Conservation (phyloP, 108 stramenopile genomes). For the Nannochloropsis salina region DNA sequence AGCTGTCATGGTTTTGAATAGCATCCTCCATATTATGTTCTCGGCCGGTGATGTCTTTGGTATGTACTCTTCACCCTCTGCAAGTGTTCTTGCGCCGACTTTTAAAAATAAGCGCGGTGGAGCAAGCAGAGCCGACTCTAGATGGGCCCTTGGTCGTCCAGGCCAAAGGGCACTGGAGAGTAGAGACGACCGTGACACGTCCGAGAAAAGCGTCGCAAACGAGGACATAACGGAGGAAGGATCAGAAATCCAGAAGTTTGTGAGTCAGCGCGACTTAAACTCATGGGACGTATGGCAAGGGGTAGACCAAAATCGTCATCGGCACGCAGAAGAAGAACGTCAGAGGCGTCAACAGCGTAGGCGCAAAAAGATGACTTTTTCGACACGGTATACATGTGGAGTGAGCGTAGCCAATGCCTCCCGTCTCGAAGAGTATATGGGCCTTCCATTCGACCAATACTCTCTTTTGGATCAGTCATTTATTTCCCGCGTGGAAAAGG, state of each 20-base stretch:
- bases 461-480: neutral
- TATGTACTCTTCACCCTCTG: neutral
- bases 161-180: neutral
- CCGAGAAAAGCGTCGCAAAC: neutral
- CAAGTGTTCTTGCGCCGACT: neutral
- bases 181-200: neutral
- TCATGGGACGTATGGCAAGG: conserved; percentile 11
- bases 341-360: neutral
- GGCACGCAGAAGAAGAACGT: neutral
- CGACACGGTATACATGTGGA: neutral
- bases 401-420: conserved; percentile 12
- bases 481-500: conserved; percentile 7
- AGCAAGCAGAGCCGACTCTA: neutral
- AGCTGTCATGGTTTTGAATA: neutral
- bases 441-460: neutral
- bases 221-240: neutral
- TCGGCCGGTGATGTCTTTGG: conserved; percentile 6
- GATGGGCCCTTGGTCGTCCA: neutral
- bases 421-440: neutral
- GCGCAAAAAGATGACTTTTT: neutral
- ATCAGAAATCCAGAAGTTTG: neutral
- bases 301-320: neutral
- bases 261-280: conserved; percentile 4
- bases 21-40: neutral
- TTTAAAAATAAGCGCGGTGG: neutral